These are phyloP conservation scores for Globisporangium cystogenes DNA, from an alignment of 352 stramenopile genomes.

Conservation along the genomic window DNA sequence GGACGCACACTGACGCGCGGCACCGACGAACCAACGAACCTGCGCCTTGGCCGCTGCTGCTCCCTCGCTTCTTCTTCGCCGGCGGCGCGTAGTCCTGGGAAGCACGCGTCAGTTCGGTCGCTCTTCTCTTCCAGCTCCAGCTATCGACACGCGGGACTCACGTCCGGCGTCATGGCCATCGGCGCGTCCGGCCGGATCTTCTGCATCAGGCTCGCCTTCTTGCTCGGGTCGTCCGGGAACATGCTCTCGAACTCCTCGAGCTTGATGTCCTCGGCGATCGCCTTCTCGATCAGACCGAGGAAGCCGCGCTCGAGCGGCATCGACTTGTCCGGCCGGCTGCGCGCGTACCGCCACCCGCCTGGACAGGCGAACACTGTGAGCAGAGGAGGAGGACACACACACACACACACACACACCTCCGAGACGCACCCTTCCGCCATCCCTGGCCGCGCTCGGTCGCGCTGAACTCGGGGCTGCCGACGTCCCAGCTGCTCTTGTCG, in stretches of 20 bases:
- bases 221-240: conserved; percentile 61
- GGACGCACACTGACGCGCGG: no score
- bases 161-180: not conserved
- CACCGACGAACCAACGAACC: no score
- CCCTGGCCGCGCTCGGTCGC: conserved; percentile 55
- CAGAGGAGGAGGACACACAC: not conserved
- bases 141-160: not conserved
- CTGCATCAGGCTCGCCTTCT: conserved; percentile 33
- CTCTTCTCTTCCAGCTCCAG: not conserved
- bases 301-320: conserved; percentile 63
- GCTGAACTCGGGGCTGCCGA: conserved; percentile 59
- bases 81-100: conserved; percentile 44
- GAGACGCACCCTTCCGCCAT: conserved; percentile 78
- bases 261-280: conserved; percentile 67
- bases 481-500: conserved; percentile 77
- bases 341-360: conserved; percentile 78
- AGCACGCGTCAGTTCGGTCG: not conserved
- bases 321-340: conserved; percentile 50
- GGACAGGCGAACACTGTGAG: no score
- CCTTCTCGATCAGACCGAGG: conserved; percentile 60
- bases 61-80: conserved; percentile 65
- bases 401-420: no score
- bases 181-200: conserved; percentile 33
- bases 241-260: conserved; percentile 79
- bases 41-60: conserved; percentile 16